Conservation (phyloP, 2,329 filamentous ascomycete genomes). For the Monilinia fructicola region DNA sequence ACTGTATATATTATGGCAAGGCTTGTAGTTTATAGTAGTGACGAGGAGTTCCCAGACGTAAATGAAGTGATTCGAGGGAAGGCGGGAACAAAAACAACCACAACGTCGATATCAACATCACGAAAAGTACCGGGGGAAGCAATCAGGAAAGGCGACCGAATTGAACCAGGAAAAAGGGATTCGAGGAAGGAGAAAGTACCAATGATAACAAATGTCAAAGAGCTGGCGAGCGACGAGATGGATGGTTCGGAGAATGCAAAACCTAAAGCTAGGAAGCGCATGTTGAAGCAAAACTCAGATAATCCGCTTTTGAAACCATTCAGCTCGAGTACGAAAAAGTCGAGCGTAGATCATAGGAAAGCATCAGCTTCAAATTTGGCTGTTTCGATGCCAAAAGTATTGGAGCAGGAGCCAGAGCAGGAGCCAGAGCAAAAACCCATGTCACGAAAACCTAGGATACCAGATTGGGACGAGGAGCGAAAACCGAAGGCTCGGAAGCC, state of each 20-base stretch:
- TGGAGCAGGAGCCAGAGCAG: constrained; percentile 5
- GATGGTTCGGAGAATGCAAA: constrained; percentile 15
- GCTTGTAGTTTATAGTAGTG: constrained; percentile 29
- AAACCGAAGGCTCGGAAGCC: background rate
- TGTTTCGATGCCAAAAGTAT: background rate
- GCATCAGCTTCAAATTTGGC: background rate
- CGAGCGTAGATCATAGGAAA: background rate
- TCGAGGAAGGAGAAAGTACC: constrained; percentile 6
- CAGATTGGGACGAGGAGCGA: background rate
- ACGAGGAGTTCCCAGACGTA: constrained; percentile 33
- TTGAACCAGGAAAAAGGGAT: background rate
- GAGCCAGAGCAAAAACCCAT: background rate
- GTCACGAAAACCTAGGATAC: background rate
- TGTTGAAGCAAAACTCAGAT: constrained; percentile 31
- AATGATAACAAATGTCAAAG: constrained; percentile 8
- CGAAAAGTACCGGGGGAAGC: background rate
- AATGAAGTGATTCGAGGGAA: constrained; percentile 24
- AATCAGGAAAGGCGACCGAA: background rate
- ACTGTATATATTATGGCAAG: constrained; percentile 28
- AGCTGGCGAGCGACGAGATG: constrained; percentile 14
- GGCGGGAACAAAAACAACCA: background rate
- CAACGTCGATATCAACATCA: constrained; percentile 2
- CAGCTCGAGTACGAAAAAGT: constrained; percentile 4
- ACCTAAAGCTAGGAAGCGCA: constrained; percentile 31
- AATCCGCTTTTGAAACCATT: constrained; percentile 35